Base-by-base conservation (phyloP, 768 basidiomycete species). In the Mrakia blollopis region DNA sequence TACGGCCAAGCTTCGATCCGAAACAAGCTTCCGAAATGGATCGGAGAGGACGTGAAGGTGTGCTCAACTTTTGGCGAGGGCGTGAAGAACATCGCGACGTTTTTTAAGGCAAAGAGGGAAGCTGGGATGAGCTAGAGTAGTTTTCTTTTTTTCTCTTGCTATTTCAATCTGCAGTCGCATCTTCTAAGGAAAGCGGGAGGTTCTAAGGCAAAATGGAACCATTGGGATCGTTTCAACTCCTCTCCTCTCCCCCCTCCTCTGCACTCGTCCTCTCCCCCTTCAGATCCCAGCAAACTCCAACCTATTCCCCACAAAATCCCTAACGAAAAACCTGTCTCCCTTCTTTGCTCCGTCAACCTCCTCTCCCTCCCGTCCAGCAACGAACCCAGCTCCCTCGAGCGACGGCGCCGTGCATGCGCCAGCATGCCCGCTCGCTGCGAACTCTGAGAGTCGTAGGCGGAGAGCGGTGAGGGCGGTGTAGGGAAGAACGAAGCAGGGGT, bases 11-110 rank as follows among this genome's bases (percentile, higher is more conserved):
- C 87, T 4, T 85, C 89, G 1, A 92, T 97, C 74, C 87, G 88
- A 57, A 85, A 83, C 73, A 97, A 97, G 83, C 85, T 99, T n/a
- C 94, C 96, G 0, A 87, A 87, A 75, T 99, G 96, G 96, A 93
- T 98, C 73, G 90, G 89, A 14, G 73, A 87, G 70, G 87, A 87
- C 37, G 81, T 91, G 35, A 82, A 86, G 62, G 84, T 89, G 8
- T 86, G 89, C 32, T 86, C 89, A 28, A 87, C 86, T 7, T 97
- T 92, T 83, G 91, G 91, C 7, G 89, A 89, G 74, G 88, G 88
- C 10, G 87, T 93, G 79, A 89, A 87, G 80, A 87, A 88, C 62
- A 83, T 95, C 63, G 89, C 89, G 0, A 83, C 81, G 32, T 95
- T 94, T 83, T 92, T 89, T 84, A 86, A 87, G 75, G 86, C 86